Base-by-base conservation (phyloP, 1,284 basidiomycete genomes). In the Ustilago tritici region DNA sequence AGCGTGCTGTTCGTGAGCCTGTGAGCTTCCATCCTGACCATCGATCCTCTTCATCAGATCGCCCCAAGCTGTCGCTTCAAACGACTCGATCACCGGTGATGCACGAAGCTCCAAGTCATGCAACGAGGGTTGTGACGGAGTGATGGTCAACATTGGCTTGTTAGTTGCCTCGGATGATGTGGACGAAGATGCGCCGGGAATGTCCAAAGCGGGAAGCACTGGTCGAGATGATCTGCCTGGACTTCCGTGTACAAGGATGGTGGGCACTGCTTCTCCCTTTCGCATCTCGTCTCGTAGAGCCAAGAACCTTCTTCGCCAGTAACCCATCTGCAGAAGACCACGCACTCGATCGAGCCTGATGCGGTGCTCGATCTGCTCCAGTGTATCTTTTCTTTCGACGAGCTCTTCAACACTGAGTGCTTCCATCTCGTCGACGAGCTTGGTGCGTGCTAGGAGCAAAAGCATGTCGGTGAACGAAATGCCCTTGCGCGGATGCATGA, bases 391-490 rank as follows among this genome's bases (percentile, higher is more conserved):
- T 8, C 84, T 68, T 52, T 84, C 79, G 60, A 85, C 73, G 12
- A 85, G 75, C 63, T 86, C 85, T 19, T 82, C 77, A 31, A 85
- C 62, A 47, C 75, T 76, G 35, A 86, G 70, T 19, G 84, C 81
- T 11, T 78, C 70, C 6, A 53, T 91, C 84, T 97, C 94, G 68
- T 95, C 90, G 78, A 98, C 95, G 65, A 98, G 88, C 86, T 94
- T 96, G 87, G 98, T 92, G 84, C 97, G 95, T 0, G 94, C 93
- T 38, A 99, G 88, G 61, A 98, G 88, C 54, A 93, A 85, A 14
- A 98, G 89, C 94, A 98, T 97, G 50, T 92, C 90, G 7, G 91
- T 94, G 88, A 98, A 98, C 19, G 94, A 93, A 70, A 99, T 93
- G 10, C 95, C 82, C n/a, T 83, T 81, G 56, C 65, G 71, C 2